Conservation (phyloP, 176 grass and related monocot genomes). For the Rhynchospora breviuscula region DNA sequence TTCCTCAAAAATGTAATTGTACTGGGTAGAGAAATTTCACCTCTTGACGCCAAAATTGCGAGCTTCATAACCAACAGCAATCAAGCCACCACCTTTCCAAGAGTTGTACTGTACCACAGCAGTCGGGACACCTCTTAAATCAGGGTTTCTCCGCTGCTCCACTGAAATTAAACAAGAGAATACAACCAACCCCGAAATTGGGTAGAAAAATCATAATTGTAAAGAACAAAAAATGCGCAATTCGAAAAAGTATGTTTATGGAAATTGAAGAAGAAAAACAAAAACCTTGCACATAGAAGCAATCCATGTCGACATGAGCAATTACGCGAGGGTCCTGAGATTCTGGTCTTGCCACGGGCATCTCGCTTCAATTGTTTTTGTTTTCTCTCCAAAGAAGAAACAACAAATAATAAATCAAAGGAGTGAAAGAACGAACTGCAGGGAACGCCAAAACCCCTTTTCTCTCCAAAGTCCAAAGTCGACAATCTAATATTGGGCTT, state of each 20-base stretch:
- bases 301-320: constrained; percentile 89
- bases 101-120: constrained; percentile 95
- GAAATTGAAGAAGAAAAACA: constrained; percentile 10
- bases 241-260: too few relatives aligned
- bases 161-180: constrained; percentile 39
- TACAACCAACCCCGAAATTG: too few relatives aligned
- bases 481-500: too few relatives aligned
- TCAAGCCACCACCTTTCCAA: constrained; percentile 84
- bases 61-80: constrained; percentile 95
- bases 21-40: not conserved
- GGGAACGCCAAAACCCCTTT: not conserved
- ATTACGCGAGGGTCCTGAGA: constrained; percentile 73
- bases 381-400: not conserved
- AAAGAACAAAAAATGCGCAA: too few relatives aligned
- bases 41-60: constrained; percentile 85
- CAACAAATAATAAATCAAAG: too few relatives aligned
- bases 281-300: constrained; percentile 97
- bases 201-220: not conserved
- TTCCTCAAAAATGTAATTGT: not conserved
- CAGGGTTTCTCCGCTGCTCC: constrained; percentile 71
- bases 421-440: too few relatives aligned
- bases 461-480: not conserved
- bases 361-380: not conserved
- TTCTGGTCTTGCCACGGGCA: constrained; percentile 76
- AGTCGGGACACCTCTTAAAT: constrained; percentile 68